phyloP scores from a whole-genome alignment of 2,329 filamentous ascomycete species.

The Capronia coronata region DNA sequence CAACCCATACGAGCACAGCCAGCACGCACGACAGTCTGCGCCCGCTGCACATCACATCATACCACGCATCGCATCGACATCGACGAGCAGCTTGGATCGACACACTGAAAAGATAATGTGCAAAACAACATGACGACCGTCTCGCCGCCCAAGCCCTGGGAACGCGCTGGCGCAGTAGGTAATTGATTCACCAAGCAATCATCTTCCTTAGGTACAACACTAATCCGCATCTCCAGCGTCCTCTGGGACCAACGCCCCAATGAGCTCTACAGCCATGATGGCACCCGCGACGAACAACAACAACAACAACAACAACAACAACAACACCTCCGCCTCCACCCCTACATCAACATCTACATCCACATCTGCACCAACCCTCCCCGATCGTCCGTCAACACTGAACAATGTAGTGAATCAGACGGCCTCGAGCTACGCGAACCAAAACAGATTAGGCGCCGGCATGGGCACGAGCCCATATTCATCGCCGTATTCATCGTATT shows the following conservation, averaged over 20 bases:
- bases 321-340: no score
- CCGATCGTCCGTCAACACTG: conserved; percentile 72
- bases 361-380: conserved; percentile 59
- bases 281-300: conserved; percentile 9
- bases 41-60: no score
- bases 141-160: conserved; percentile 97
- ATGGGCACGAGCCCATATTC: conserved; percentile 37
- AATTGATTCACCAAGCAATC: conserved; percentile 22
- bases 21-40: no score
- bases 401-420: conserved; percentile 78
- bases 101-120: conserved; percentile 10
- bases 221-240: conserved; percentile 17
- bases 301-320: no score
- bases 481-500: conserved; percentile 38
- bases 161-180: conserved; percentile 62
- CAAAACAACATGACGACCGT: conserved; percentile 48
- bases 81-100: background rate
- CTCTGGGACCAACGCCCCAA: conserved; percentile 19
- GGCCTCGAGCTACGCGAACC: conserved; percentile 70
- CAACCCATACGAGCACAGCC: no score
- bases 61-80: no score
- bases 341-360: conserved; percentile 40
- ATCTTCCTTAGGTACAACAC: conserved; percentile 4
- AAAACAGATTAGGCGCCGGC: conserved; percentile 51
- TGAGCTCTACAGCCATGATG: conserved; percentile 35